A percentile compares a stretch with the other conserved stretches of the same genome.
These are phyloP conservation scores for Elongisporangium anandrum DNA, from an alignment of 352 stramenopile genomes.

Conservation along the genomic window DNA sequence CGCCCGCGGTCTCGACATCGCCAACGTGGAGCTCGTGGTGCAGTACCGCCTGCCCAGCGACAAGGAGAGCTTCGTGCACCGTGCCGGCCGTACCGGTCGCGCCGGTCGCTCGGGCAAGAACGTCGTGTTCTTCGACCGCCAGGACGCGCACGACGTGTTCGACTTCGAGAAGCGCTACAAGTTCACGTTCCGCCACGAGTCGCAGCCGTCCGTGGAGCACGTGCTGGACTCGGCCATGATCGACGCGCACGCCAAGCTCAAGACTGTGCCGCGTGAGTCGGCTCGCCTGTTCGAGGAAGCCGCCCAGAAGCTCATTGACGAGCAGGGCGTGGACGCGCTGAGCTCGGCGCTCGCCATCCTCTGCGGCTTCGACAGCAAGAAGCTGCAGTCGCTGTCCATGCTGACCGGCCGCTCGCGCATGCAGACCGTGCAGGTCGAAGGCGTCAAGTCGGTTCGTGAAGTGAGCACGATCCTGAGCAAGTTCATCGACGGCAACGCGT, in stretches of 20 bases:
- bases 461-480: slow-evolving; percentile 35
- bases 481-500: slow-evolving; percentile 30
- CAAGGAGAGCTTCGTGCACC: slow-evolving; percentile 94
- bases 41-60: slow-evolving; percentile 92
- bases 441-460: slow-evolving; percentile 37
- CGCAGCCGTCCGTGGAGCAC: slow-evolving; percentile 49
- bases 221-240: slow-evolving; percentile 50
- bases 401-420: slow-evolving; percentile 58
- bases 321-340: slow-evolving; percentile 47
- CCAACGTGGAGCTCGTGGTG: slow-evolving; percentile 89
- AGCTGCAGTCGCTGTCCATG: slow-evolving; percentile 67
- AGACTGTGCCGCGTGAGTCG: slow-evolving; percentile 36
- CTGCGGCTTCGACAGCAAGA: slow-evolving; percentile 72
- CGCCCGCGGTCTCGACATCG: slow-evolving; percentile 87
- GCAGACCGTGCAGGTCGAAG: slow-evolving; percentile 65
- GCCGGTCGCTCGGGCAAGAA: slow-evolving; percentile 79
- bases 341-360: slow-evolving; percentile 68
- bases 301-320: slow-evolving; percentile 45
- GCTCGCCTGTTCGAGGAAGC: slow-evolving; percentile 55
- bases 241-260: slow-evolving; percentile 52
- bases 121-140: slow-evolving; percentile 84
- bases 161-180: slow-evolving; percentile 80
- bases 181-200: slow-evolving; percentile 61
- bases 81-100: slow-evolving; percentile 86
- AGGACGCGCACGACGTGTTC: slow-evolving; percentile 55